Evolutionary conservation across 139 green algal genomes (phyloP).

Genomic region (Tetraselmis striata): DNA sequence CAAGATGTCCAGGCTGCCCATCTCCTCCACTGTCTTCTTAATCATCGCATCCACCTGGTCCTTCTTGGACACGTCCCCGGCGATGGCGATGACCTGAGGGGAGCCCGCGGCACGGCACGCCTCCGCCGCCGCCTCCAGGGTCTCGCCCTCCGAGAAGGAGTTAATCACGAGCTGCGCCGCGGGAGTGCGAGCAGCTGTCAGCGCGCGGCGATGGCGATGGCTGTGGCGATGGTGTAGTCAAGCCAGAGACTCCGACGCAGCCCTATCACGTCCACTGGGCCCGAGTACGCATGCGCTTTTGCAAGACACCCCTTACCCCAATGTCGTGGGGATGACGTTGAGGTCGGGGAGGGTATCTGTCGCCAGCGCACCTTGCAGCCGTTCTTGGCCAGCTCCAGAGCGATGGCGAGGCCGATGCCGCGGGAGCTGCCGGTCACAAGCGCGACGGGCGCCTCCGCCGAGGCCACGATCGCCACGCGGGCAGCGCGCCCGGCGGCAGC

Average conservation of each 20-base stretch:
- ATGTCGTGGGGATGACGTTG: no score
- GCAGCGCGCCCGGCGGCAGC: no score
- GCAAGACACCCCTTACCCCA: no score
- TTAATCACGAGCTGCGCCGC: neutral
- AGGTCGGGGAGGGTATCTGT: no score
- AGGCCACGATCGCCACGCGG: no score
- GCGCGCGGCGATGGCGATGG: no score
- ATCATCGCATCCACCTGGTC: constrained; percentile 46
- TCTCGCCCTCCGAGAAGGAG: neutral
- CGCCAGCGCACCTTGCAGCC: constrained; percentile 42
- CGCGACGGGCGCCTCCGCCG: neutral
- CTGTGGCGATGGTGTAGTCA: no score
- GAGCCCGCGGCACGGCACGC: neutral
- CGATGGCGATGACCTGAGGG: neutral
- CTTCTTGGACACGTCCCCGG: neutral
- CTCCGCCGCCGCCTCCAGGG: neutral
- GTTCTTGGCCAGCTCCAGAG: constrained; percentile 63
- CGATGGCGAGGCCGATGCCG: constrained; percentile 89
- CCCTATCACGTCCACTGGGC: no score
- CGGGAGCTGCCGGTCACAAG: constrained; percentile 89
- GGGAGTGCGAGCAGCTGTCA: no score
- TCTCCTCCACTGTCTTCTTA: constrained; percentile 65
- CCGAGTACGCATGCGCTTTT: no score
- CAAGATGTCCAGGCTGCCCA: constrained; percentile 90
- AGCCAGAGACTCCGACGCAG: no score